These are phyloP conservation scores for Mrakia blollopis DNA, from an alignment of 768 basidiomycete species.

Conservation along the genomic window DNA sequence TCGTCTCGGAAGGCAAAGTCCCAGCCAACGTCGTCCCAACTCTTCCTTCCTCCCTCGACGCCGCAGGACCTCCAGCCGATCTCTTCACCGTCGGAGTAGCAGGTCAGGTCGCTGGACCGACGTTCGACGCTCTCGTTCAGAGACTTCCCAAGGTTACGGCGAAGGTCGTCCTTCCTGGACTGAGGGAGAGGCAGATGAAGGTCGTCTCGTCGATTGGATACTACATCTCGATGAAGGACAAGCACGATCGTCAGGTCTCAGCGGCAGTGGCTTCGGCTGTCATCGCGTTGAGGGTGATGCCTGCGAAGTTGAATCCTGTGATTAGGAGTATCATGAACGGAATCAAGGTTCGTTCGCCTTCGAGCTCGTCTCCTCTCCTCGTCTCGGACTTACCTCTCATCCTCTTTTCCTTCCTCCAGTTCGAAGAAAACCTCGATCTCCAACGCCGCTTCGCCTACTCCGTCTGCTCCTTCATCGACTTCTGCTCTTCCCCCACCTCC, in stretches of 20 bases:
- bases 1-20: conserved; percentile 80
- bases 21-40: conserved; percentile 66
- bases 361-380: background rate
- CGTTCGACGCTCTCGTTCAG: conserved; percentile 70
- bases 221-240: conserved; percentile 73
- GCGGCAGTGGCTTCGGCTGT: conserved; percentile 88
- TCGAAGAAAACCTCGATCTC: conserved; percentile 80
- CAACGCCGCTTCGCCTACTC: conserved; percentile 82
- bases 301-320: conserved; percentile 90
- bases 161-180: conserved; percentile 66
- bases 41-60: conserved; percentile 58
- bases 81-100: conserved; percentile 78
- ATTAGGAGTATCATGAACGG: conserved; percentile 97
- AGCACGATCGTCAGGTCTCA: conserved; percentile 76
- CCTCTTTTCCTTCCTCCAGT: conserved; percentile 47
- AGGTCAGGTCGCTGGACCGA: conserved; percentile 60
- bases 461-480: conserved; percentile 80
- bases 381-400: background rate
- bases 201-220: conserved; percentile 67
- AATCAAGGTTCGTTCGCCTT: conserved; percentile 63
- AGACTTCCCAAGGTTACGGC: conserved; percentile 64
- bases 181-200: conserved; percentile 69
- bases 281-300: conserved; percentile 76
- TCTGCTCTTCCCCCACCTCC: conserved; percentile 60
- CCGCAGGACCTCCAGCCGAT: conserved; percentile 48